Evolutionary conservation across 108 stramenopile genomes (phyloP).

Genomic region (Schizochytrium sp.): DNA sequence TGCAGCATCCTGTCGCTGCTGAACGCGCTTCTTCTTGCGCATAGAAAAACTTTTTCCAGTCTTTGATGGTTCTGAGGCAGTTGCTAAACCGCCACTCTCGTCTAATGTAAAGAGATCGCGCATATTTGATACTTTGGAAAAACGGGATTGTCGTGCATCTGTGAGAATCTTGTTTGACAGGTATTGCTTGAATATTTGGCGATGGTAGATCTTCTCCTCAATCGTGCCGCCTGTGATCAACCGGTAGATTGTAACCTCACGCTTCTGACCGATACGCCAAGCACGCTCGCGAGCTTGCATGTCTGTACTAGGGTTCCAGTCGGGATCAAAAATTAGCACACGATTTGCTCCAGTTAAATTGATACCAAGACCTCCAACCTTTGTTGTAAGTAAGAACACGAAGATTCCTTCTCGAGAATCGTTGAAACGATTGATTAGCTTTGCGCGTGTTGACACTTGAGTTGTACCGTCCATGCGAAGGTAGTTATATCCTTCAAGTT

Average conservation of each 20-base stretch:
- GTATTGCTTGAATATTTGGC: slow-evolving; percentile 98
- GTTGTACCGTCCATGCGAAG: slow-evolving; percentile 94
- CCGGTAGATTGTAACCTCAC: slow-evolving; percentile 83
- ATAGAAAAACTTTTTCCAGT: not conserved
- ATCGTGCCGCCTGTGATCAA: slow-evolving; percentile 87
- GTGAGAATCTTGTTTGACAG: slow-evolving; percentile 89
- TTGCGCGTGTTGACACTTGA: slow-evolving; percentile 85
- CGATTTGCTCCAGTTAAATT: slow-evolving; percentile 77
- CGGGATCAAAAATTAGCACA: slow-evolving; percentile 85
- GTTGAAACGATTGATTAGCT: slow-evolving; percentile 92
- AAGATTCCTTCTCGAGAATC: slow-evolving; percentile 80
- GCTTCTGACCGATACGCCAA: slow-evolving; percentile 89
- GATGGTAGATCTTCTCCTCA: slow-evolving; percentile 97
- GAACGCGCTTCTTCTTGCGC: not conserved
- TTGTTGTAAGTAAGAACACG: slow-evolving; percentile 92
- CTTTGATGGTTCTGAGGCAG: not conserved
- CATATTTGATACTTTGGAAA: slow-evolving; percentile 89
- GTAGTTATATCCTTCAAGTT: slow-evolving; percentile 83
- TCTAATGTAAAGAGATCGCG: slow-evolving; percentile 89
- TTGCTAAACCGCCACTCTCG: slow-evolving; percentile 78
- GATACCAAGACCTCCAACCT: slow-evolving; percentile 96
- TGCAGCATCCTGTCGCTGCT: not conserved
- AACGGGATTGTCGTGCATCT: slow-evolving; percentile 87
- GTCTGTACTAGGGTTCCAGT: slow-evolving; percentile 97
- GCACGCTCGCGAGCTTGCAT: slow-evolving; percentile 90